These are phyloP conservation scores for Vigna reflexopilosa DNA, from an alignment of 306 rosid genomes.

Conservation along the genomic window DNA sequence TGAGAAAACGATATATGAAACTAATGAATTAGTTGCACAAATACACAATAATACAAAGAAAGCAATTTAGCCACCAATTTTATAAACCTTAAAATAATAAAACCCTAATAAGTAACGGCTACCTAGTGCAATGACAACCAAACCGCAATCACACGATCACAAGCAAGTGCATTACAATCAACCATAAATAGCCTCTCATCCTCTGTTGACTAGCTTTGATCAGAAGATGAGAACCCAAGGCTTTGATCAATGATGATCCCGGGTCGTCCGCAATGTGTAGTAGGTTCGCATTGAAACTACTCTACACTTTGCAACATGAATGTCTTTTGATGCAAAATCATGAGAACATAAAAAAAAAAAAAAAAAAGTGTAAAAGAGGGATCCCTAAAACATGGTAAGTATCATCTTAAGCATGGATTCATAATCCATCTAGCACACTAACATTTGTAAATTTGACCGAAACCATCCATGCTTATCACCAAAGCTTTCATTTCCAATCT, in stretches of 20 bases:
- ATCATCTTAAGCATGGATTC: background rate
- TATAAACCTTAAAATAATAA: background rate
- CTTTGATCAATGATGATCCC: too few relatives aligned
- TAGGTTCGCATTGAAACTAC: background rate
- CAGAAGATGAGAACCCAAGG: background rate
- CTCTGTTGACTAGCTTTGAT: background rate
- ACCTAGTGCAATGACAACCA: background rate
- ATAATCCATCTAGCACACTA: conserved; percentile 18
- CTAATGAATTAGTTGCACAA: background rate
- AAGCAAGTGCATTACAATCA: background rate
- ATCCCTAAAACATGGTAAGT: conserved; percentile 23
- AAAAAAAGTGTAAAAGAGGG: background rate
- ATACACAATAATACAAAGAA: background rate
- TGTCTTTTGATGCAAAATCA: background rate
- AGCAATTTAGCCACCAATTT: background rate
- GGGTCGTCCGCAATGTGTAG: background rate
- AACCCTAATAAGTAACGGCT: background rate
- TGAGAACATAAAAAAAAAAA: background rate
- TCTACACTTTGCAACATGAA: background rate
- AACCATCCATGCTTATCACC: conserved; percentile 1
- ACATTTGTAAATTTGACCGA: background rate
- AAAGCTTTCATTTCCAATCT: conserved; percentile 28
- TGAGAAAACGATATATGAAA: background rate
- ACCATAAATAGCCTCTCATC: conserved; percentile 10
- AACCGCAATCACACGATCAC: background rate